These are phyloP conservation scores for Balamuthia mandrillaris DNA, from an alignment of 208 protist species.

Conservation along the genomic window DNA sequence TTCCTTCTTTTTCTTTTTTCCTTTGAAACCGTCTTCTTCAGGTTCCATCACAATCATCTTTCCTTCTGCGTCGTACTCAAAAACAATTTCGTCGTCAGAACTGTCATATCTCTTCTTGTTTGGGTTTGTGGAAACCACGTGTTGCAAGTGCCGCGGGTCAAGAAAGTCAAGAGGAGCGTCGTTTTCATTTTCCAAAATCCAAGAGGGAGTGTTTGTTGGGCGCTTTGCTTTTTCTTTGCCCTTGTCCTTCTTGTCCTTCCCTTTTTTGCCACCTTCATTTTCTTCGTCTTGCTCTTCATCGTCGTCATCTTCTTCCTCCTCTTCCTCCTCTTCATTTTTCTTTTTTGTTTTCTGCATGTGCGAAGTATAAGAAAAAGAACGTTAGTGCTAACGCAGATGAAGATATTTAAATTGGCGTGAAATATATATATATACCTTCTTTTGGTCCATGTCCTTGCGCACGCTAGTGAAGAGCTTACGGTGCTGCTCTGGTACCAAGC, in stretches of 20 bases:
- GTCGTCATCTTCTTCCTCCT: not conserved
- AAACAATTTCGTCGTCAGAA: no score
- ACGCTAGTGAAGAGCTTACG: not conserved
- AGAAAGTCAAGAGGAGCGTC: not conserved
- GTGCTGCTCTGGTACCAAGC: not conserved
- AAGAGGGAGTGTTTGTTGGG: no score
- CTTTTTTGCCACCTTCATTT: not conserved
- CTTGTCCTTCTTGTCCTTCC: not conserved
- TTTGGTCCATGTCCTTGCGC: not conserved
- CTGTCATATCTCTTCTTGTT: not conserved
- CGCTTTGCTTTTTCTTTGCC: not conserved
- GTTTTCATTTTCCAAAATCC: not conserved
- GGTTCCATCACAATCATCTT: no score
- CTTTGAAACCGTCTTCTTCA: no score
- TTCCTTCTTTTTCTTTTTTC: slow-evolving; percentile 4
- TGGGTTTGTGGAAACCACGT: not conserved
- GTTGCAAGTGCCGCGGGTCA: not conserved
- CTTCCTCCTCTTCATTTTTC: not conserved
- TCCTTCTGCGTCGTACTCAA: no score
- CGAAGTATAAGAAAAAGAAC: no score
- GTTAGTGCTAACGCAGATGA: no score
- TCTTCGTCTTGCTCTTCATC: not conserved
- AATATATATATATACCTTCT: slow-evolving; percentile 1
- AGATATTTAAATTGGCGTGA: no score
- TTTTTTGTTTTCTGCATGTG: no score